Conservation (phyloP, 306 rosid species). For the Gillenia trifoliata region DNA sequence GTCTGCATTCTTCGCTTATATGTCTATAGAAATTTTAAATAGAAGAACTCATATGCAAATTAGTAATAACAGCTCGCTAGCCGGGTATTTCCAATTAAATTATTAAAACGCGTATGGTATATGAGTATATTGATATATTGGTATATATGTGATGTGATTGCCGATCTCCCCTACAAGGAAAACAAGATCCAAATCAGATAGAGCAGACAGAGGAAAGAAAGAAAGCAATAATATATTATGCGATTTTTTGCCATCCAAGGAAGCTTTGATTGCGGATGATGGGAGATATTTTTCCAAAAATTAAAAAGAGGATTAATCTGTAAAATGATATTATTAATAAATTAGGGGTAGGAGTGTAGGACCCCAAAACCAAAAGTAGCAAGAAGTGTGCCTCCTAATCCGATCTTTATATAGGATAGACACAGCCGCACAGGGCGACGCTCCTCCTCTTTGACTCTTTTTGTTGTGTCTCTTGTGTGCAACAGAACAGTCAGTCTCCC, state of each 20-base stretch:
- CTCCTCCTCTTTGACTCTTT: neutral
- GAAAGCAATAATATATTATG: neutral
- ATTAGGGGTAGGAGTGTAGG: too few species aligned
- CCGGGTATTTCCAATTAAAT: neutral
- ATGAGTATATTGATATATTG: too few species aligned
- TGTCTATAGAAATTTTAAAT: too few species aligned
- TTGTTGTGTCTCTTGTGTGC: neutral
- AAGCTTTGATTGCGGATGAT: neutral
- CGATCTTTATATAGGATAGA: neutral
- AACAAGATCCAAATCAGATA: neutral
- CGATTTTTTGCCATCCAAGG: neutral
- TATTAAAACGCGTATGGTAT: neutral
- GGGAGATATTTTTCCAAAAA: neutral
- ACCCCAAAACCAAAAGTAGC: neutral
- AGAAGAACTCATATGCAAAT: too few species aligned
- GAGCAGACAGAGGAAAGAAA: neutral
- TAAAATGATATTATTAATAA: neutral
- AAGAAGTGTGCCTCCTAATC: neutral
- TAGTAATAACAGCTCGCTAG: too few species aligned
- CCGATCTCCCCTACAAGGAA: neutral
- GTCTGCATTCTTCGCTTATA: too few species aligned
- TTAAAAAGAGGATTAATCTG: neutral
- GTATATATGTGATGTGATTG: too few species aligned
- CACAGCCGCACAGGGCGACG: too few species aligned
- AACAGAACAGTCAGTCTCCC: neutral